These are phyloP conservation scores for Seiridium cupressi DNA, from an alignment of 2,329 filamentous ascomycete genomes.

Conservation along the genomic window DNA sequence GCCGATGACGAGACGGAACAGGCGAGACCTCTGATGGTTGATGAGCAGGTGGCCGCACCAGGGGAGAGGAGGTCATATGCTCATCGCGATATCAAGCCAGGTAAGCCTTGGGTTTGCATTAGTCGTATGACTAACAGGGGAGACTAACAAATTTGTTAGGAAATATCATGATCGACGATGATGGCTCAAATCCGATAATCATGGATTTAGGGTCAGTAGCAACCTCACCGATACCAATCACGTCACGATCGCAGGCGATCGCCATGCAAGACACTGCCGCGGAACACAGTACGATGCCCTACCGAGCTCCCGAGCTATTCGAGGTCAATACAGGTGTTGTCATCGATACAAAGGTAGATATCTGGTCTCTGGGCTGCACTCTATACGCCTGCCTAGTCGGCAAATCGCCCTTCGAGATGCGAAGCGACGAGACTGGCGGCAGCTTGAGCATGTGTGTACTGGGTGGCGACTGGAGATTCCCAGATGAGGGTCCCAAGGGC, in stretches of 20 bases:
- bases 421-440: conserved; percentile 93
- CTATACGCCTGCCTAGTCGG: conserved; percentile 94
- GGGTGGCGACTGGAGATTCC: conserved; percentile 94
- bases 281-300: conserved; percentile 97
- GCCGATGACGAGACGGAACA: conserved; percentile 72
- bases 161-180: conserved; percentile 98
- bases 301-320: conserved; percentile 95
- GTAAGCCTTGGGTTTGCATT: conserved; percentile 43
- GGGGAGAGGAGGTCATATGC: conserved; percentile 79
- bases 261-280: conserved; percentile 92
- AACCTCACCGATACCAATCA: conserved; percentile 83
- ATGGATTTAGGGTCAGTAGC: conserved; percentile 97
- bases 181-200: conserved; percentile 82
- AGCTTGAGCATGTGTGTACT: conserved; percentile 89
- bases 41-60: conserved; percentile 68
- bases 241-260: conserved; percentile 83
- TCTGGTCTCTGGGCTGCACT: conserved; percentile 98
- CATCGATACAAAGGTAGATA: conserved; percentile 95
- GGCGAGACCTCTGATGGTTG: conserved; percentile 79
- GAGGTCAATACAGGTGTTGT: conserved; percentile 92
- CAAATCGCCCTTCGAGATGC: conserved; percentile 94
- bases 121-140: no score
- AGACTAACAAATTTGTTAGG: conserved; percentile 34
- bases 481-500: conserved; percentile 73
- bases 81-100: conserved; percentile 96